phyloP scores from a whole-genome alignment of 208 protist species.

The Vickermania ingenoplastis region DNA sequence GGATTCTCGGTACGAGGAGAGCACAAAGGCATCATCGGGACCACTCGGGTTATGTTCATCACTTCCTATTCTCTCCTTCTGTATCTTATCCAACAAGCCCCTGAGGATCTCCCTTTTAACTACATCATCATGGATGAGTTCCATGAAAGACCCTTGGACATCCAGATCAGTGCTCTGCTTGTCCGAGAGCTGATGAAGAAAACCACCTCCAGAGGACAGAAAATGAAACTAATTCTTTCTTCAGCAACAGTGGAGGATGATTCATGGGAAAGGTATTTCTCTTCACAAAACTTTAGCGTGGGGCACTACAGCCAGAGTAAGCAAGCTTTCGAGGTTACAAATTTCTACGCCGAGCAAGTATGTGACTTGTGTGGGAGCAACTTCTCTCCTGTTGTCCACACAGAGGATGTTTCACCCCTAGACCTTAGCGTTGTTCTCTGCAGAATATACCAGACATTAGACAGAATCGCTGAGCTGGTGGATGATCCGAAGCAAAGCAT shows the following conservation, averaged over 20 bases:
- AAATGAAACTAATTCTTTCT: constrained; percentile 82
- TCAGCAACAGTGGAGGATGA: constrained; percentile 81
- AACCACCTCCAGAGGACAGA: constrained; percentile 9
- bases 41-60: constrained; percentile 77
- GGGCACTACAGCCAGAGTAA: constrained; percentile 51
- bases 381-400: constrained; percentile 15
- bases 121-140: constrained; percentile 92
- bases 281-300: constrained; percentile 41
- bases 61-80: constrained; percentile 84
- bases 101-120: constrained; percentile 49
- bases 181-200: constrained; percentile 71
- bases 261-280: constrained; percentile 73
- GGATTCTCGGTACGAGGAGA: constrained; percentile 82
- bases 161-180: constrained; percentile 84
- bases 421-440: constrained; percentile 56
- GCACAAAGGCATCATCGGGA: constrained; percentile 37
- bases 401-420: constrained; percentile 30
- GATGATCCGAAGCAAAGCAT: constrained; percentile 60
- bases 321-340: constrained; percentile 51
- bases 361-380: constrained; percentile 37
- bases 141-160: constrained; percentile 92
- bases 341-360: constrained; percentile 76
- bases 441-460: constrained; percentile 16
- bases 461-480: constrained; percentile 35
- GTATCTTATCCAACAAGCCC: constrained; percentile 45